phyloP scores from a whole-genome alignment of 2,329 filamentous ascomycete species.

The Apiospora koreana region DNA sequence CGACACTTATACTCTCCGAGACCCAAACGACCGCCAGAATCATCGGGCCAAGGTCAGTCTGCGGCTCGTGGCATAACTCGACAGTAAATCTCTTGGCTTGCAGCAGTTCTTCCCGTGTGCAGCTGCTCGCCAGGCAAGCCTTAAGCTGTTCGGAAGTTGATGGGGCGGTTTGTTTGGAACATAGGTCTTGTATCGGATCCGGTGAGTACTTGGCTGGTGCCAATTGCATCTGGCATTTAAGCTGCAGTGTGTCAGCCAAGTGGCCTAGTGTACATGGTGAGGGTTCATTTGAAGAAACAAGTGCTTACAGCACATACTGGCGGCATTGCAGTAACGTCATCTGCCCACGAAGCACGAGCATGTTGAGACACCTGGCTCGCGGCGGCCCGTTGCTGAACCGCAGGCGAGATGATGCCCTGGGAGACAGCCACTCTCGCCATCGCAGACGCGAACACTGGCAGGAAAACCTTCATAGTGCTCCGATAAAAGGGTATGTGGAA shows the following conservation, averaged over 20 bases:
- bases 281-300: not conserved
- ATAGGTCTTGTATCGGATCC: not conserved
- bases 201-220: not conserved
- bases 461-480: not conserved
- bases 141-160: not conserved
- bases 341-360: not conserved
- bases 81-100: constrained; percentile 9
- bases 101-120: constrained; percentile 6
- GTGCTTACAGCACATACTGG: not conserved
- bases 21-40: constrained; percentile 4
- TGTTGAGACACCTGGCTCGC: not conserved
- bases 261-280: not conserved
- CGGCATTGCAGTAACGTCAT: not conserved
- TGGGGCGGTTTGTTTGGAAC: not conserved
- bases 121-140: not conserved
- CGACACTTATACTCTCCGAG: not conserved
- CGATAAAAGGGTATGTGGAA: not conserved
- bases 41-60: not conserved
- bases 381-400: not conserved
- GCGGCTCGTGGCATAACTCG: not conserved
- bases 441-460: not conserved
- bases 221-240: not conserved
- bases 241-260: not conserved
- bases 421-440: not conserved
- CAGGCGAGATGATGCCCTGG: not conserved